Conservation (phyloP, 2,329 filamentous ascomycete species). For the Myriosclerotinia duriaeana region DNA sequence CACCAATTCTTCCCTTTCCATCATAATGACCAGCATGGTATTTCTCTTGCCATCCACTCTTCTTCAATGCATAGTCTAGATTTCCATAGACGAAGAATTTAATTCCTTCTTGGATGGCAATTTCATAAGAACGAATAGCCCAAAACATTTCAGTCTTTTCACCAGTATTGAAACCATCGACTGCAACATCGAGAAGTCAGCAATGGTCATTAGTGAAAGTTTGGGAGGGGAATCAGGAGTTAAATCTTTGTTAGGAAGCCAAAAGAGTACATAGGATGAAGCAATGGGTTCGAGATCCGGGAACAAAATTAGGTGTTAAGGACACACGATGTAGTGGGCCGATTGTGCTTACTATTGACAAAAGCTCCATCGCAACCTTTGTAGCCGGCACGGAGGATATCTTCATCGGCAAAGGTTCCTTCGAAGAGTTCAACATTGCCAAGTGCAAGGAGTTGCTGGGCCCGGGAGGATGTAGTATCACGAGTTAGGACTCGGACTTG, state of each 20-base stretch:
- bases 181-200: no score
- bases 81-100: conserved; percentile 50
- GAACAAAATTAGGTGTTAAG: no score
- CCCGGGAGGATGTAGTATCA: conserved; percentile 45
- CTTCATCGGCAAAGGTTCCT: conserved; percentile 51
- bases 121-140: conserved; percentile 46
- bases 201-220: no score
- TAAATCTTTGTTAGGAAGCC: no score
- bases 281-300: no score
- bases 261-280: no score
- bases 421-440: conserved; percentile 49
- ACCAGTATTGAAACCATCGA: conserved; percentile 54
- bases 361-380: conserved; percentile 50
- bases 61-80: conserved; percentile 51
- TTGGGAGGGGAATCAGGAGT: no score
- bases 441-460: conserved; percentile 46
- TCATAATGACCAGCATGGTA: conserved; percentile 52
- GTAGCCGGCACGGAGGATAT: conserved; percentile 47
- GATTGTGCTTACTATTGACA: conserved; percentile 44
- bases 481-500: conserved; percentile 50
- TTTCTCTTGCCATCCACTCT: conserved; percentile 48
- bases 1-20: conserved; percentile 47
- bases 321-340: no score
- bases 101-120: conserved; percentile 47
- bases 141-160: conserved; percentile 54